Conservation (phyloP, 2,329 filamentous ascomycete species). For the Aspergillus tamarii region DNA sequence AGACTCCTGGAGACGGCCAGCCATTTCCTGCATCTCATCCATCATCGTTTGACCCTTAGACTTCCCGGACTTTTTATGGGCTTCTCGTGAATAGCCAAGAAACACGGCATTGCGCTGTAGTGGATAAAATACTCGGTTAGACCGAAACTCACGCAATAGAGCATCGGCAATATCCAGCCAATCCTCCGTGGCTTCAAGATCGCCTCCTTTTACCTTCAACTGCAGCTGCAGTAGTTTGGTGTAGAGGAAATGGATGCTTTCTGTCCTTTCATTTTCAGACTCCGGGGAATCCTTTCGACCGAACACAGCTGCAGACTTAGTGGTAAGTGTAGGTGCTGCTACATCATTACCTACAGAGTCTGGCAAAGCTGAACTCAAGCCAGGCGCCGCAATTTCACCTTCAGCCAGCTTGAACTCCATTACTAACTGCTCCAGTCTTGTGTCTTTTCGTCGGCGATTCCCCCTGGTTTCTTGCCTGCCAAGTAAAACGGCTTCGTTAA, state of each 20-base stretch:
- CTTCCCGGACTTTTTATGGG: conserved; percentile 41
- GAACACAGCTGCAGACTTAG: conserved; percentile 17
- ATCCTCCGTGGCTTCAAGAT: conserved; percentile 54
- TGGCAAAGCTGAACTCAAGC: conserved; percentile 25
- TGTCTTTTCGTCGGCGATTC: conserved; percentile 37
- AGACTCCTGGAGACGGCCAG: conserved; percentile 46
- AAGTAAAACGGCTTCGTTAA: conserved; percentile 73
- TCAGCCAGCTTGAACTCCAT: conserved; percentile 40
- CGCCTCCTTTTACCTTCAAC: conserved; percentile 52
- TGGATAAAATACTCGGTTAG: conserved; percentile 63
- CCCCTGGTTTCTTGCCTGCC: conserved; percentile 47
- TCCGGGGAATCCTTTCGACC: conserved; percentile 28
- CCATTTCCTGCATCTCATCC: conserved; percentile 49
- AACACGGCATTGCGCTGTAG: conserved; percentile 55
- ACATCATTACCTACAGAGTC: conserved; percentile 18
- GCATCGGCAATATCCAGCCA: conserved; percentile 63
- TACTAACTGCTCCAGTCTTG: conserved; percentile 45
- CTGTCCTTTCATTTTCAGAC: conserved; percentile 41
- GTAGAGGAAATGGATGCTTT: conserved; percentile 50
- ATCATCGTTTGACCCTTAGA: conserved; percentile 41
- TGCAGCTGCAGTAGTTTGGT: conserved; percentile 52
- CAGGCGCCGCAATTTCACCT: conserved; percentile 12
- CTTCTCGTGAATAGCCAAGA: conserved; percentile 50
- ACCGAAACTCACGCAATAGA: conserved; percentile 63
- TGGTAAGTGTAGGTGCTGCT: conserved; percentile 21